Conservation (phyloP, 73 alveolate species). For the Tetrahymena elliotti region DNA sequence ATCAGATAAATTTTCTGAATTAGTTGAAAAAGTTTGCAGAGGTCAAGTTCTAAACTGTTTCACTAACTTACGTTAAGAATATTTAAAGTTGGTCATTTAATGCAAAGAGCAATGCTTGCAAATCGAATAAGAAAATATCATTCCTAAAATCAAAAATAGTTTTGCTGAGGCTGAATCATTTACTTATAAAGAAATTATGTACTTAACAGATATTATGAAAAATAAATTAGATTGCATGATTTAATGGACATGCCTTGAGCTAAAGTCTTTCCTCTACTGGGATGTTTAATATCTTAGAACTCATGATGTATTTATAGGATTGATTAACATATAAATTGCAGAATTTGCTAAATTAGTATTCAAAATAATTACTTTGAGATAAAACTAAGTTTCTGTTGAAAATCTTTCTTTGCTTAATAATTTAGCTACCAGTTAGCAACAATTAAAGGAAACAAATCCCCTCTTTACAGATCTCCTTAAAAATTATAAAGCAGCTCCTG, state of each 20-base stretch:
- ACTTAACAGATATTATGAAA: background rate
- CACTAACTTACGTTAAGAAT: constrained; percentile 26
- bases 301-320: background rate
- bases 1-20: constrained; percentile 19
- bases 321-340: background rate
- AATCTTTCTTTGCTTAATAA: background rate
- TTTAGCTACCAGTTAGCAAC: background rate
- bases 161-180: constrained; percentile 5
- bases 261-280: background rate
- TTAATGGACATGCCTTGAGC: background rate
- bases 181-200: background rate
- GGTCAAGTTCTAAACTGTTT: constrained; percentile 28
- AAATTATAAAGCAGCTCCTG: background rate
- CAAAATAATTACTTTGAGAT: background rate
- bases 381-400: background rate
- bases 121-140: background rate
- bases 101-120: constrained; percentile 1
- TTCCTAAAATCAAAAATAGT: constrained; percentile 23
- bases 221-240: background rate
- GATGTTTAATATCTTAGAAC: background rate
- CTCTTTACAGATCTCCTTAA: background rate
- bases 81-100: constrained; percentile 1
- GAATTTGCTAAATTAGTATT: background rate
- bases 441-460: background rate
- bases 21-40: constrained; percentile 34